Percentiles rank a stretch among this genome's conserved stretches.
Evolutionary conservation across 2,329 filamentous ascomycete genomes (phyloP).

Genomic region (Aspergillus ibericus): DNA sequence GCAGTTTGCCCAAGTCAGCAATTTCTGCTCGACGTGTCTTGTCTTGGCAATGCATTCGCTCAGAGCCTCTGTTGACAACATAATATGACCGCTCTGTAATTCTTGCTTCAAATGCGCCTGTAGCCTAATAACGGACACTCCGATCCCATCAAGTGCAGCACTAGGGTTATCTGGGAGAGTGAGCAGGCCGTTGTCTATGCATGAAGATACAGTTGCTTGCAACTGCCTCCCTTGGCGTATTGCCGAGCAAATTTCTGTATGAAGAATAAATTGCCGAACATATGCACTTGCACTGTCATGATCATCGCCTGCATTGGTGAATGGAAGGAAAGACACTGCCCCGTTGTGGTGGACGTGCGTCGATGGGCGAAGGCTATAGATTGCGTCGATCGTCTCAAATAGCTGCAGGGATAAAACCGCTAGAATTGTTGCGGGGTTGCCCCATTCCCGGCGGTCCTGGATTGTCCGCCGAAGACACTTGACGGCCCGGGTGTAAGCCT

Average conservation of each 20-base stretch:
- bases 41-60: slow-evolving; percentile 9
- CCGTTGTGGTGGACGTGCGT: slow-evolving; percentile 19
- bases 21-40: slow-evolving; percentile 11
- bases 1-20: slow-evolving; percentile 10
- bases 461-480: background rate
- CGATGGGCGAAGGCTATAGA: slow-evolving; percentile 16
- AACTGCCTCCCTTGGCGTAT: slow-evolving; percentile 18
- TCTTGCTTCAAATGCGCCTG: background rate
- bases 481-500: background rate
- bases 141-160: background rate
- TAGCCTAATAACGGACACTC: background rate
- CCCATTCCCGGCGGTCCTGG: slow-evolving; percentile 7
- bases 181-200: slow-evolving; percentile 1
- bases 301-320: slow-evolving; percentile 6
- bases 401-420: slow-evolving; percentile 19
- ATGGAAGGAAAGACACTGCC: slow-evolving; percentile 17
- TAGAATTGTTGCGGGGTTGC: slow-evolving; percentile 12
- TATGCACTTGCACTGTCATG: slow-evolving; percentile 9
- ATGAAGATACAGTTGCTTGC: slow-evolving; percentile 11
- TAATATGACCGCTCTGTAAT: background rate
- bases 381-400: slow-evolving; percentile 20
- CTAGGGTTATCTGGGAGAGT: background rate
- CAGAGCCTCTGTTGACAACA: background rate
- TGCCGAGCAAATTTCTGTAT: slow-evolving; percentile 20
- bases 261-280: slow-evolving; percentile 19